Evolutionary conservation across 148 eudicot genomes (phyloP).

Genomic region (Amaranthus hypochondriacus): DNA sequence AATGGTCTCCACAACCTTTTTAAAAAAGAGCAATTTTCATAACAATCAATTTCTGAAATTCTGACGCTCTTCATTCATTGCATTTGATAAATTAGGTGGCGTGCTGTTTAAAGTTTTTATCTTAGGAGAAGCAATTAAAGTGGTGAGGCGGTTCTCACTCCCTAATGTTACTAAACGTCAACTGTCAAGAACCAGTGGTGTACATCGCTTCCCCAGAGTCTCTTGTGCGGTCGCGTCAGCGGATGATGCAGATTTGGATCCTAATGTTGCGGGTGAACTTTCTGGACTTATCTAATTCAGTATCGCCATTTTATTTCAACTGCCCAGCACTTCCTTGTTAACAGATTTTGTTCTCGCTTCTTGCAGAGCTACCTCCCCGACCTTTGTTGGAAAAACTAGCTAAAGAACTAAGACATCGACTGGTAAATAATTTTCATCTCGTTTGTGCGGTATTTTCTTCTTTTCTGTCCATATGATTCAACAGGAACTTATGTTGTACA

Average conservation of each 20-base stretch:
- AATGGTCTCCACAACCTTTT: not conserved
- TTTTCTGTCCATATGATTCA: not conserved
- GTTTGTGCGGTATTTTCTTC: not conserved
- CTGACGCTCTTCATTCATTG: not conserved
- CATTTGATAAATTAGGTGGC: conserved; percentile 51
- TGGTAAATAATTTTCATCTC: conserved; percentile 35
- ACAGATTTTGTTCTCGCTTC: not conserved
- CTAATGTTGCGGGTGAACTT: conserved; percentile 60
- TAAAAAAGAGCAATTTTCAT: not conserved
- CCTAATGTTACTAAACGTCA: conserved; percentile 78
- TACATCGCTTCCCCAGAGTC: conserved; percentile 83
- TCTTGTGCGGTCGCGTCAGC: conserved; percentile 96
- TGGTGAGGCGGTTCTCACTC: conserved; percentile 79
- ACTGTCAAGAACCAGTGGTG: conserved; percentile 57
- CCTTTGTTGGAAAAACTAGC: conserved; percentile 81
- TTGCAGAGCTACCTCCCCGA: conserved; percentile 88
- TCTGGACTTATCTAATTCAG: not conserved
- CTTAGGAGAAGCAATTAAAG: conserved; percentile 90
- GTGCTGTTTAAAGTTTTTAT: conserved; percentile 87
- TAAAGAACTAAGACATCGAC: conserved; percentile 67
- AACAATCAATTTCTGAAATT: not conserved
- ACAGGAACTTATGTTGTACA: not conserved
- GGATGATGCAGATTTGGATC: conserved; percentile 93
- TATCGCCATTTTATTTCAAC: not conserved
- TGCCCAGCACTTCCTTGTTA: too few species aligned